phyloP scores from a whole-genome alignment of 768 basidiomycete genomes.

The Termitomyces bulborhizus region DNA sequence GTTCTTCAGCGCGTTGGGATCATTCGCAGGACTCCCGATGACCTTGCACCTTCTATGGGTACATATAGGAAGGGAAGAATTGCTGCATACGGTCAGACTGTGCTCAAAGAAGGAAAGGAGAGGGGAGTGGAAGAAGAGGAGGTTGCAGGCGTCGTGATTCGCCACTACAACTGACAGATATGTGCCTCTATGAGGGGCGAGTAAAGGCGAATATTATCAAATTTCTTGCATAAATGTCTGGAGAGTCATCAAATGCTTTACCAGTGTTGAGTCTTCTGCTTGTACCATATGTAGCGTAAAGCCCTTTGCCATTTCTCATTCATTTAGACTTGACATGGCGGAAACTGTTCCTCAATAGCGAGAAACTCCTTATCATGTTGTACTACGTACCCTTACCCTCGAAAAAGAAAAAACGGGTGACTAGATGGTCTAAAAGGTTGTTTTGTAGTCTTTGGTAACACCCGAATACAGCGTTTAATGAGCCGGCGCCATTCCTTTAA shows the following conservation, averaged over 20 bases:
- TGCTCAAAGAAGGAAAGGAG: slow-evolving; percentile 24
- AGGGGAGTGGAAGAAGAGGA: slow-evolving; percentile 40
- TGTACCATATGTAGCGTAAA: background rate
- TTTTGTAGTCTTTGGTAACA: no score
- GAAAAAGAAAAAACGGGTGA: no score
- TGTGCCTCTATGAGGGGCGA: background rate
- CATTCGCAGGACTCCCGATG: slow-evolving; percentile 24
- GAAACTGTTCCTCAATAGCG: background rate
- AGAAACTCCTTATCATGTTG: background rate
- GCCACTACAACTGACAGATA: slow-evolving; percentile 36
- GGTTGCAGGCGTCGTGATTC: slow-evolving; percentile 37
- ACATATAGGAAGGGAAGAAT: slow-evolving; percentile 34
- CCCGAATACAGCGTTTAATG: no score
- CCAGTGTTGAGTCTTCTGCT: background rate
- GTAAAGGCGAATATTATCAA: background rate
- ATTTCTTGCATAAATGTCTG: background rate
- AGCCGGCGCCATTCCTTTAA: no score
- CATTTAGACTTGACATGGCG: background rate
- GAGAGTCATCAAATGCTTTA: background rate
- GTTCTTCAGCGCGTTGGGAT: slow-evolving; percentile 33
- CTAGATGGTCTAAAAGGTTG: no score
- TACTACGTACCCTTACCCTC: no score
- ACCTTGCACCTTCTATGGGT: slow-evolving; percentile 34
- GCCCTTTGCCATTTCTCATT: background rate
- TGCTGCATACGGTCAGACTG: slow-evolving; percentile 32